Evolutionary conservation across 2,329 filamentous ascomycete genomes (phyloP), one percentile per base, ranked within the genome.

Genomic region (Cytospora mali): DNA sequence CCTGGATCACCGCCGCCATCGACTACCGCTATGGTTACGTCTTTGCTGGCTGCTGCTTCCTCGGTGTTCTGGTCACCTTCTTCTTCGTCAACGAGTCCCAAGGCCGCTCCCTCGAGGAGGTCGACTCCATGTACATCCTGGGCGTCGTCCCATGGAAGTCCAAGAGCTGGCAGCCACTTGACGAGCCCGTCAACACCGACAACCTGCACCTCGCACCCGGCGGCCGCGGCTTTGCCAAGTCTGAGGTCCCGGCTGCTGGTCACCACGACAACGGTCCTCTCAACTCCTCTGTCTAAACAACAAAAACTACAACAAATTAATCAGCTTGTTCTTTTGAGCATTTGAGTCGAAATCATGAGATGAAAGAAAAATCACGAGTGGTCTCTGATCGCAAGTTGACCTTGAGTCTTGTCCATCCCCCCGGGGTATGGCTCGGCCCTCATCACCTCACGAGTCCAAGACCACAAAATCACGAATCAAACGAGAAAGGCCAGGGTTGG

Each of bases 61-160:
- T 80, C 4, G 86, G 81, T 9, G 79, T 82, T 3, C 69, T 83
- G 0, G 72, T 89, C 29, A 85, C 89, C 28, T 90, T 84, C 76
- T 86, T 90, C 76, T 88, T 88, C 74, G 80, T 89, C 64, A 85
- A 84, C 70, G 87, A 89, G 72, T 82, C 79, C 52, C 84, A 85
- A 68, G 85, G 83, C 66, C 80, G 85, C 14, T 83, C 81, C 5
- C 79, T 90, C 31, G 88, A 90, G 75, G 86, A 90, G 70, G 84
- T 90, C 63, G 88, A 90, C 73, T 82, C 79, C 54, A 86, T 87
- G 83, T 88, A 88, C 70, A 78, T 85, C 63, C 74, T 83, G n/a
- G 75, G 76, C 59, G 80, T 87, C 28, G 80, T 80, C 69, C 83
- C 85, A 18, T 84, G 83, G 80, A 81, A 82, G 74, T 84, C 80